Percentiles rank a stretch among this genome's conserved stretches.
Conservation (phyloP, 768 basidiomycete genomes). For the Lentinula boryana region DNA sequence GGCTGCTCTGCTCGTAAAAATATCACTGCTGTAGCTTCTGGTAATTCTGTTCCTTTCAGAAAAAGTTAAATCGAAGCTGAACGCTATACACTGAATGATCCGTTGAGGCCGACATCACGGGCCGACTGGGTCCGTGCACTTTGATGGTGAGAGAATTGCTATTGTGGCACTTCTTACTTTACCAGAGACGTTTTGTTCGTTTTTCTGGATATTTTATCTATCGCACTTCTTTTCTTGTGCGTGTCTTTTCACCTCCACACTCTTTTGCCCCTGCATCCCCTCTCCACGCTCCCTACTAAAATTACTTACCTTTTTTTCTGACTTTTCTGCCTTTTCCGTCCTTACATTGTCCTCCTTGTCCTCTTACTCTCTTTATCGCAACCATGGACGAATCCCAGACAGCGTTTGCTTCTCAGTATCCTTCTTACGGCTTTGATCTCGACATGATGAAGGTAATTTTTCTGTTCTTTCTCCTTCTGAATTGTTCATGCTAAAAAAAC, state of each 20-base stretch:
- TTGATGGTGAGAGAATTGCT: neutral
- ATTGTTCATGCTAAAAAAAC: neutral
- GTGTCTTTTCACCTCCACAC: constrained; percentile 12
- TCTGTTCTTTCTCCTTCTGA: neutral
- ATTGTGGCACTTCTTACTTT: constrained; percentile 3
- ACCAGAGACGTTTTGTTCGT: constrained; percentile 10
- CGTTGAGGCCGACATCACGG: neutral
- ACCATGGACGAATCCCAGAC: constrained; percentile 73
- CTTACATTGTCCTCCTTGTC: constrained; percentile 17
- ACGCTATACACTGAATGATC: neutral
- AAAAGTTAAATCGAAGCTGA: too few relatives aligned
- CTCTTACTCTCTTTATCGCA: constrained; percentile 18
- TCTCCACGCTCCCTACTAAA: constrained; percentile 9
- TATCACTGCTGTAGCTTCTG: too few relatives aligned
- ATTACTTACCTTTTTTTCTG: constrained; percentile 8
- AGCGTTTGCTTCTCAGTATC: constrained; percentile 64
- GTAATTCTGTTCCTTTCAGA: neutral
- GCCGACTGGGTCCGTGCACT: neutral
- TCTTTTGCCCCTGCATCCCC: constrained; percentile 4
- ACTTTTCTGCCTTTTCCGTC: constrained; percentile 21
- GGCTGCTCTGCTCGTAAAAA: neutral
- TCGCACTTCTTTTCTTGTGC: constrained; percentile 11
- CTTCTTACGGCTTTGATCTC: constrained; percentile 71
- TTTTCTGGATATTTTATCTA: constrained; percentile 10
- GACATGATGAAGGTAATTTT: constrained; percentile 83